A percentile compares a stretch with the other conserved stretches of the same genome.
Conservation (phyloP, 495 filamentous ascomycete genomes). For the Aspergillus sparsus region DNA sequence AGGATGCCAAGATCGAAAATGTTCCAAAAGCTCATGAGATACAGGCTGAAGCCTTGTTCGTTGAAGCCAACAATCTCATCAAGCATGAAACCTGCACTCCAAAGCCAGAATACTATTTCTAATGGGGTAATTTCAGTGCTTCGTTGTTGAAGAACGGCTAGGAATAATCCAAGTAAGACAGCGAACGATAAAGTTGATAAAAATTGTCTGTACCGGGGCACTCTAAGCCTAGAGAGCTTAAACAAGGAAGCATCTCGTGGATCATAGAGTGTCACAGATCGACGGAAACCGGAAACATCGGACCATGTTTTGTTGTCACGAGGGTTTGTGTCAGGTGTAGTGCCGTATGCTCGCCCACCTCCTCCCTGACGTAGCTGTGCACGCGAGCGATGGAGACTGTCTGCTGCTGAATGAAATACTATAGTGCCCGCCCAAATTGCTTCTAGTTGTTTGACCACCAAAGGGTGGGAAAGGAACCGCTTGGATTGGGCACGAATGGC, state of each 20-base stretch:
- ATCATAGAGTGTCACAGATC: constrained; percentile 85
- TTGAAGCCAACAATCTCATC: constrained; percentile 91
- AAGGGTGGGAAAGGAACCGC: constrained; percentile 82
- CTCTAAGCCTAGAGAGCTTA: constrained; percentile 84
- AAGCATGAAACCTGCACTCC: constrained; percentile 97
- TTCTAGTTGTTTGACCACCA: constrained; percentile 88
- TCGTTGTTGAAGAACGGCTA: constrained; percentile 69
- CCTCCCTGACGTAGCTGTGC: constrained; percentile 31
- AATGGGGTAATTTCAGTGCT: constrained; percentile 75
- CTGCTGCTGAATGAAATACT: constrained; percentile 84
- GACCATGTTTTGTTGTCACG: constrained; percentile 8
- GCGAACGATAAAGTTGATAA: constrained; percentile 83
- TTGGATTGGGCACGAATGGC: constrained; percentile 90
- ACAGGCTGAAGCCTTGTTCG: constrained; percentile 89
- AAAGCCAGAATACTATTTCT: constrained; percentile 92
- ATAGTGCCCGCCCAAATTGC: constrained; percentile 95
- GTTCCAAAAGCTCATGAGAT: constrained; percentile 97
- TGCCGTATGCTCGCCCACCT: constrained; percentile 7
- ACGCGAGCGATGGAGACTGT: constrained; percentile 68
- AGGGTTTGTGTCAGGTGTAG: constrained; percentile 1
- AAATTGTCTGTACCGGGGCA: constrained; percentile 86
- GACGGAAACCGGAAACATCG: constrained; percentile 42
- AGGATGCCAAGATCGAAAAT: constrained; percentile 88
- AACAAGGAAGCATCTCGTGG: constrained; percentile 84
- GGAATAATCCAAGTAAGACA: constrained; percentile 76